phyloP scores from a whole-genome alignment of 495 filamentous ascomycete genomes.

The Pyronema domesticum region DNA sequence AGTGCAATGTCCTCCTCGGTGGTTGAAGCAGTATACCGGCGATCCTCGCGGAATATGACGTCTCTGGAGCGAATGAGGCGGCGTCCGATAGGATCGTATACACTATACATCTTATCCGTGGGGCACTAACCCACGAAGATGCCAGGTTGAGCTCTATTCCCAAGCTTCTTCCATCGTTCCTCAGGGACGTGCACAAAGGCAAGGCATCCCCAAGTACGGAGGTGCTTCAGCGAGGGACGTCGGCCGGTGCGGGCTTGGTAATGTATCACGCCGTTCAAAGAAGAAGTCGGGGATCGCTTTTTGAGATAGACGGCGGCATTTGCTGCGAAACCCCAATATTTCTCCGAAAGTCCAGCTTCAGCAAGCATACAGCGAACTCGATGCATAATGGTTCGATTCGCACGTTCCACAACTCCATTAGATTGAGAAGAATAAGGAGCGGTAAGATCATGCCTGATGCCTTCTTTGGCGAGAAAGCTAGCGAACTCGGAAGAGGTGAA shows the following conservation, averaged over 20 bases:
- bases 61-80: not conserved
- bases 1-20: not conserved
- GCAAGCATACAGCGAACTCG: not conserved
- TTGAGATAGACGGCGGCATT: not conserved
- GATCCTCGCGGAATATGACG: slow-evolving; percentile 1
- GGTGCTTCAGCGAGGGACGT: not conserved
- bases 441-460: not conserved
- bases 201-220: not conserved
- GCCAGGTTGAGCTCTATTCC: not conserved
- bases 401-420: not conserved
- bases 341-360: not conserved
- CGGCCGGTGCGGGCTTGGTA: not conserved
- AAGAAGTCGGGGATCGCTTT: not conserved
- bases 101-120: not conserved
- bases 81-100: not conserved
- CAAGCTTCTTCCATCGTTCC: not conserved
- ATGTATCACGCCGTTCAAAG: not conserved
- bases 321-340: not conserved
- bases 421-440: not conserved
- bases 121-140: not conserved
- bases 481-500: not conserved
- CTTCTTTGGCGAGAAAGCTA: not conserved
- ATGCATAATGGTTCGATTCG: not conserved
- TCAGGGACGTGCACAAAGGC: slow-evolving; percentile 1
- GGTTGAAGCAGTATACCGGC: not conserved